A percentile compares a stretch with the other conserved stretches of the same genome.
Conservation (phyloP, 2,329 filamentous ascomycete genomes). For the Cladophialophora carrionii region DNA sequence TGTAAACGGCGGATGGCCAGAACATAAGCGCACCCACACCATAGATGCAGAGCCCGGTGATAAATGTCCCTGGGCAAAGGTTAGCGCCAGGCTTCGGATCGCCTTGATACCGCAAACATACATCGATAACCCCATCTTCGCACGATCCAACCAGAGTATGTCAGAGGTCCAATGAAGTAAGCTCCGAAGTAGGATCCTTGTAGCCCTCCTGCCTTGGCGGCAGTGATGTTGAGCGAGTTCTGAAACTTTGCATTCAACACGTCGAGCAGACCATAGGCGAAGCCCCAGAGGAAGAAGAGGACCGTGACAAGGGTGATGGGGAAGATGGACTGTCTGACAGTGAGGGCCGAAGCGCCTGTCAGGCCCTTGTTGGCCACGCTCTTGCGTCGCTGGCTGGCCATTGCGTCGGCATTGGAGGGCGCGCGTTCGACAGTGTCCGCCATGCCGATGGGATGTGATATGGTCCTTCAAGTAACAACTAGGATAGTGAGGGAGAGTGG, state of each 20-base stretch:
- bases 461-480: not conserved
- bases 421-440: slow-evolving; percentile 35
- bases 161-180: slow-evolving; percentile 59
- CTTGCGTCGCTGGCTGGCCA: slow-evolving; percentile 32
- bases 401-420: slow-evolving; percentile 37
- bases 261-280: slow-evolving; percentile 55
- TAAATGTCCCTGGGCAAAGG: slow-evolving; percentile 62
- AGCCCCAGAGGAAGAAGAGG: slow-evolving; percentile 60
- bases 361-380: slow-evolving; percentile 37
- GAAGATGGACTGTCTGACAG: slow-evolving; percentile 50
- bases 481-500: not conserved
- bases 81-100: not conserved
- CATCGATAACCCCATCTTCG: slow-evolving; percentile 70
- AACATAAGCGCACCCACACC: slow-evolving; percentile 77
- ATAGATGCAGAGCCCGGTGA: slow-evolving; percentile 71
- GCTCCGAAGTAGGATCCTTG: slow-evolving; percentile 68
- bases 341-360: slow-evolving; percentile 50
- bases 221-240: slow-evolving; percentile 58
- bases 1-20: slow-evolving; percentile 76
- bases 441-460: slow-evolving; percentile 10
- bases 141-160: slow-evolving; percentile 63
- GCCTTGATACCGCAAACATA: not conserved
- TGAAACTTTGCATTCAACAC: slow-evolving; percentile 62
- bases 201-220: slow-evolving; percentile 63
- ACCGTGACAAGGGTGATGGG: slow-evolving; percentile 53